Evolutionary conservation across 257 asterid species (phyloP).

Genomic region (Apocynum venetum): DNA sequence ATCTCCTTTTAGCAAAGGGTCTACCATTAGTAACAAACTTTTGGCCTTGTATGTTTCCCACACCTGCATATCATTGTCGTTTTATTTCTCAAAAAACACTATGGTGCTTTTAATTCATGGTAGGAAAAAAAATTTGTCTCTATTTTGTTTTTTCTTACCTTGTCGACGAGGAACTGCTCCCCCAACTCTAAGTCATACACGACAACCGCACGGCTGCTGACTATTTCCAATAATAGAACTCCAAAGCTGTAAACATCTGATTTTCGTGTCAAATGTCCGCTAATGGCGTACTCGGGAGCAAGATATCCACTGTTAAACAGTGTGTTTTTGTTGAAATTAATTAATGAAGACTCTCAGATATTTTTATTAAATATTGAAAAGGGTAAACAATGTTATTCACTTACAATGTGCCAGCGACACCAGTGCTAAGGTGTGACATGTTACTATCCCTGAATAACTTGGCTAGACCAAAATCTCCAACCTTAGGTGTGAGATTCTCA

Average conservation of each 20-base stretch:
- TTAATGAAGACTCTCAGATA: neutral
- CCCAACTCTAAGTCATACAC: slow-evolving; percentile 58
- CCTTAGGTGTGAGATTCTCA: slow-evolving; percentile 51
- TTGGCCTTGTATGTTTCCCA: slow-evolving; percentile 57
- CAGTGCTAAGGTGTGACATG: slow-evolving; percentile 63
- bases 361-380: neutral
- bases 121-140: neutral
- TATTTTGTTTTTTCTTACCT: slow-evolving; percentile 36
- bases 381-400: slow-evolving; percentile 7
- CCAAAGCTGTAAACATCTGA: slow-evolving; percentile 88
- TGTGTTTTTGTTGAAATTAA: neutral
- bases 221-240: slow-evolving; percentile 60
- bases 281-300: slow-evolving; percentile 77
- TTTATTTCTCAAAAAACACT: no score
- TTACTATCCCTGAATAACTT: slow-evolving; percentile 50
- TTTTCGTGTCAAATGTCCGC: slow-evolving; percentile 69
- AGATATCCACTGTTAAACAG: slow-evolving; percentile 59
- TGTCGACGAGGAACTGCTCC: slow-evolving; percentile 65
- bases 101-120: no score
- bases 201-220: slow-evolving; percentile 53
- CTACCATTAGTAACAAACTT: slow-evolving; percentile 41
- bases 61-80: slow-evolving; percentile 35
- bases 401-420: slow-evolving; percentile 86
- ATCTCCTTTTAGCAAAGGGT: slow-evolving; percentile 45
- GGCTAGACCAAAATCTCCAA: slow-evolving; percentile 77